Conservation (phyloP, 371 early-diverging fungal genomes). For the Actinomortierella ambigua region DNA sequence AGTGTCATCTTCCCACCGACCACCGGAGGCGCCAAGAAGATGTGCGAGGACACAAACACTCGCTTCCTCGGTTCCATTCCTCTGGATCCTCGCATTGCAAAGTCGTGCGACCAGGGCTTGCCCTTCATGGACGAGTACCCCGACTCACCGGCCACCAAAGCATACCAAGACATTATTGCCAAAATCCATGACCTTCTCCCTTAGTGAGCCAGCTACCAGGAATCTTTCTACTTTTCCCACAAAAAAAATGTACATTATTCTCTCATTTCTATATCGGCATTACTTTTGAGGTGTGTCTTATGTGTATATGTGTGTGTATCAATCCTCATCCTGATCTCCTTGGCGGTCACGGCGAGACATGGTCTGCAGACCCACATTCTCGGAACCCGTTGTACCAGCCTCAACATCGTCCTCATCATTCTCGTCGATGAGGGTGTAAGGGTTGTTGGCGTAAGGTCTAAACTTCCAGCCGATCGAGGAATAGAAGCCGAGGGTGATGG, state of each 20-base stretch:
- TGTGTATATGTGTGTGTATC: no score
- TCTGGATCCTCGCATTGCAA: slow-evolving; percentile 89
- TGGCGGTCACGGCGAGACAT: slow-evolving; percentile 41
- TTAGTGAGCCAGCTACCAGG: no score
- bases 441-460: slow-evolving; percentile 59
- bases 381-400: slow-evolving; percentile 15
- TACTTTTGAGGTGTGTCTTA: no score
- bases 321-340: slow-evolving; percentile 30
- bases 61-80: slow-evolving; percentile 88
- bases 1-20: slow-evolving; percentile 89
- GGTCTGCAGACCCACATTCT: slow-evolving; percentile 36
- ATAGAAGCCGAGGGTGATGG: slow-evolving; percentile 56
- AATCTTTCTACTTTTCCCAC: no score
- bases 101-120: slow-evolving; percentile 84
- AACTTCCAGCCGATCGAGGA: slow-evolving; percentile 56
- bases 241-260: no score
- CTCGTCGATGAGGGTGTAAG: slow-evolving; percentile 54
- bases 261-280: no score
- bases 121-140: slow-evolving; percentile 88
- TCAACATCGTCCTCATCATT: slow-evolving; percentile 46
- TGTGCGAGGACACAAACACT: slow-evolving; percentile 80
- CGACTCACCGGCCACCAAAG: slow-evolving; percentile 84
- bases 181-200: neutral
- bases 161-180: slow-evolving; percentile 67
- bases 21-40: slow-evolving; percentile 87